Percentiles rank a stretch among this genome's conserved stretches.
Conservation (phyloP, 177 flowering plant genomes). For the Tripterygium wilfordii region DNA sequence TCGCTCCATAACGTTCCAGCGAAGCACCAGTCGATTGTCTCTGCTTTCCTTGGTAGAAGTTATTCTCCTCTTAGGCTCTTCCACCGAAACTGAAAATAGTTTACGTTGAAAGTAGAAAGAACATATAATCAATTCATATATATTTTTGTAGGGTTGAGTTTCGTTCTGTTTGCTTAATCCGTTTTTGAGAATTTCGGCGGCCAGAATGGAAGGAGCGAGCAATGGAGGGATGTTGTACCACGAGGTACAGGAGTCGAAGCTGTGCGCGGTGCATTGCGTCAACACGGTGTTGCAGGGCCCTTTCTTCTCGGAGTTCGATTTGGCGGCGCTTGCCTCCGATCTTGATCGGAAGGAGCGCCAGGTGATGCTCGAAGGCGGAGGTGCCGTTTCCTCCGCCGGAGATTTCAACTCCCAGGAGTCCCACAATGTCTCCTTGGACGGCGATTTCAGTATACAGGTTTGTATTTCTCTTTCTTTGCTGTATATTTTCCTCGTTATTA, state of each 20-base stretch:
- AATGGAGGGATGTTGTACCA: conserved; percentile 97
- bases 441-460: conserved; percentile 98
- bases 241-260: conserved; percentile 94
- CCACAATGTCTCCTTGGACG: conserved; percentile 86
- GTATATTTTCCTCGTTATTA: not conserved
- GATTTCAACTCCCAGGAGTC: conserved; percentile 66
- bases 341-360: conserved; percentile 85
- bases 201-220: conserved; percentile 48
- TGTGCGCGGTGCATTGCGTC: conserved; percentile 97
- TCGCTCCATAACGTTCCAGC: no score
- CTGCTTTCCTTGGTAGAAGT: no score
- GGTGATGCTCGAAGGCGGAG: conserved; percentile 56
- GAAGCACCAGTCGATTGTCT: no score
- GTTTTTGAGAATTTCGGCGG: no score
- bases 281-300: conserved; percentile 97
- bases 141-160: no score
- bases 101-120: no score
- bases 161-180: no score
- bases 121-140: no score
- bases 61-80: no score
- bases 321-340: conserved; percentile 97
- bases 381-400: conserved; percentile 18
- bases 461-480: not conserved
- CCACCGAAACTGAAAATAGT: no score
- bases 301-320: conserved; percentile 90